Evolutionary conservation across 805 yeast genomes (phyloP).

Genomic region (Helenozyma baotianmanensis): DNA sequence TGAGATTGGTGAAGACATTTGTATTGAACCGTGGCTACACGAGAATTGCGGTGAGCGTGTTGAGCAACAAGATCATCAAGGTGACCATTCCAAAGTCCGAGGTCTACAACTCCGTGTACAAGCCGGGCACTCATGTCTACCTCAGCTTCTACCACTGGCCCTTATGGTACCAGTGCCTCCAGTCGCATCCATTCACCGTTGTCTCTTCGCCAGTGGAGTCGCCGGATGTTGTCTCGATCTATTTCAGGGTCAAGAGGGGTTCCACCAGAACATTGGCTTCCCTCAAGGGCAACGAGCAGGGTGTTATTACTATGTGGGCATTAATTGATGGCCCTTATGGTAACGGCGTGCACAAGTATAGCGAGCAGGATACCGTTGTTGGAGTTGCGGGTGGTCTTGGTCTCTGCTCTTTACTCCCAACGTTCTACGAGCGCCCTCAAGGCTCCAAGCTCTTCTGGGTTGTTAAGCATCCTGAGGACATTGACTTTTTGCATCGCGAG

Average conservation of each 20-base stretch:
- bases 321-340: constrained; percentile 19
- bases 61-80: constrained; percentile 11
- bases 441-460: constrained; percentile 13
- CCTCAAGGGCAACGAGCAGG: constrained; percentile 12
- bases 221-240: constrained; percentile 8
- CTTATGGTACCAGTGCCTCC: constrained; percentile 16
- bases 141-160: constrained; percentile 16
- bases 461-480: constrained; percentile 10
- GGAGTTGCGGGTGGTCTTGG: constrained; percentile 17
- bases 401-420: constrained; percentile 13
- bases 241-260: constrained; percentile 15
- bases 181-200: constrained; percentile 16
- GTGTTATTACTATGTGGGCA: constrained; percentile 11
- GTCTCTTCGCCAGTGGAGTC: constrained; percentile 13
- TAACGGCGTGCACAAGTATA: constrained; percentile 7
- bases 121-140: constrained; percentile 13
- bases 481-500: constrained; percentile 8
- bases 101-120: constrained; percentile 10
- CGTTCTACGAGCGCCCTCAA: constrained; percentile 5
- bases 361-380: constrained; percentile 8
- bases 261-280: constrained; percentile 9
- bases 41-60: constrained; percentile 4
- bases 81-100: constrained; percentile 13
- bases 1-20: constrained; percentile 12
- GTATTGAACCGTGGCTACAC: constrained; percentile 14